A percentile compares a stretch with the other conserved stretches of the same genome.
These are phyloP conservation scores for Cicer cuneatum DNA, from an alignment of 306 rosid species.

Conservation along the genomic window DNA sequence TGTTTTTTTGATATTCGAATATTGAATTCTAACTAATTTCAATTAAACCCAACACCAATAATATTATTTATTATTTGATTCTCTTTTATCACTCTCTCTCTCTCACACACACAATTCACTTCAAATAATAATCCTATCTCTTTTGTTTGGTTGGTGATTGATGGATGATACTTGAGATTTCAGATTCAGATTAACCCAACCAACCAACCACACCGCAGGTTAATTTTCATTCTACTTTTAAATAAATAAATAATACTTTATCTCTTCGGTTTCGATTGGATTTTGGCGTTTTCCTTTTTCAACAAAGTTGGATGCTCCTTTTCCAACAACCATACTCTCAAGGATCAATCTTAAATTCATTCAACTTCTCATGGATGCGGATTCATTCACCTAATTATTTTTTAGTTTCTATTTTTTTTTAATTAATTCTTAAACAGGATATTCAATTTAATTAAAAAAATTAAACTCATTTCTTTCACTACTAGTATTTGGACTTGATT, in stretches of 20 bases:
- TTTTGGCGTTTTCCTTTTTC: slow-evolving; percentile 3
- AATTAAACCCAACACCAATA: too few species aligned
- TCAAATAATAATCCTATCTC: not conserved
- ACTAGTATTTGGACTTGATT: too few species aligned
- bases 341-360: not conserved
- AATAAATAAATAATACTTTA: too few species aligned
- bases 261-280: not conserved
- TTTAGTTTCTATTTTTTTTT: not conserved
- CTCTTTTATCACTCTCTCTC: too few species aligned
- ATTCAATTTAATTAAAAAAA: too few species aligned
- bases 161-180: not conserved
- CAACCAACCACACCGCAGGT: slow-evolving; percentile 15
- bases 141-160: slow-evolving; percentile 27
- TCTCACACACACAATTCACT: too few species aligned
- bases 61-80: too few species aligned
- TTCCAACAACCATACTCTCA: not conserved
- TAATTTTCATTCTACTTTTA: not conserved
- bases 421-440: not conserved
- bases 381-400: slow-evolving; percentile 6
- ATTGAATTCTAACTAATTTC: too few species aligned
- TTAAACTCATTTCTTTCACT: too few species aligned
- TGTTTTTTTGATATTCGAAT: not conserved
- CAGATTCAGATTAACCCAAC: not conserved
- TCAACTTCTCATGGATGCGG: not conserved
- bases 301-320: not conserved